Base-by-base conservation (phyloP, 2,329 filamentous ascomycete genomes). In the Phyllosticta paracitricarpa region DNA sequence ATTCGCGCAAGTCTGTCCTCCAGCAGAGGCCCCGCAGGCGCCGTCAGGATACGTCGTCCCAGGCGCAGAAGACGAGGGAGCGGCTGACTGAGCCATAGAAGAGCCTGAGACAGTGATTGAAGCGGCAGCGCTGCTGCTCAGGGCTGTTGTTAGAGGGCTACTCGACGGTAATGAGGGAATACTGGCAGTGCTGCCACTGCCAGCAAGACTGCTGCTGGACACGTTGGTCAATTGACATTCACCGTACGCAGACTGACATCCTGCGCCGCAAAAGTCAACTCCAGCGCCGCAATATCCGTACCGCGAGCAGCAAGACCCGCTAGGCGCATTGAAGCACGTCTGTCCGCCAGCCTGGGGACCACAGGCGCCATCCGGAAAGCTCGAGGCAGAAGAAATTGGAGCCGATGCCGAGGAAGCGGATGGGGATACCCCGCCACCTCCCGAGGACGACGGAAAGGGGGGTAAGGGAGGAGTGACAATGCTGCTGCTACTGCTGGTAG, bases 231-330 rank as follows among this genome's bases (percentile, higher is more conserved):
- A 12, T 12, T 40, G 10, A 9, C 33, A 40, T 14, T 40, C 4
- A 12, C 57, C 57, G 22, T 40, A 59, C 10, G 35, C 51, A 5
- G 9, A 7, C 57, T 54, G 51, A 28, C 57, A 59, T 2, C 57
- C 22, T 7, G 19, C 3, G 22, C 51, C 57, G 57, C 57, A 59
- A 19, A 54, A 59, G 51, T 35, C n/a, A 3, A 4, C 12, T 2
- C 28, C 22, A 52, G 5, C n/a, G 19, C 57, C 57, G 51, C 57
- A 59, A 28, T 25, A 59, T 7, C 57, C 57, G 57, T 25, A 59
- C 22, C 12, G 57, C 22, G 57, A 59, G 51, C 57, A 59, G 51
- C 57, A 59, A 22, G n/a, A 22, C 7, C 57, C 57, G 33, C 33
- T 40, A 12, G 33, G 33, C 1, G 33, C 33, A 40, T 40, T 40